A percentile compares a stretch with the other conserved stretches of the same genome.
Evolutionary conservation across 768 basidiomycete species (phyloP).

Genomic region (Trametes maxima): DNA sequence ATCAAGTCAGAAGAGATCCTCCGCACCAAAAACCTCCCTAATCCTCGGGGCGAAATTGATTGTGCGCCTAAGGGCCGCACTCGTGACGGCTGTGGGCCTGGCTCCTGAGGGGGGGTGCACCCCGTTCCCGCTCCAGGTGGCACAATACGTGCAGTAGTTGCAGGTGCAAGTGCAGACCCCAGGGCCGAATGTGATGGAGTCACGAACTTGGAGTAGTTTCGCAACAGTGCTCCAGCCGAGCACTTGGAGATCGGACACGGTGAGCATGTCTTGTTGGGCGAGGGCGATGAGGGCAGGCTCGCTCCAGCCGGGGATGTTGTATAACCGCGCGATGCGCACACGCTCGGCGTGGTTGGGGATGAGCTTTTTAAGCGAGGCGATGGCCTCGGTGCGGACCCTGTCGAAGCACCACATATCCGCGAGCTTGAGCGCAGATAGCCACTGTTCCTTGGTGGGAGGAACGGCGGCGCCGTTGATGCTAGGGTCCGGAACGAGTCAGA

Average conservation of each 20-base stretch:
- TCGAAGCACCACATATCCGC: conserved; percentile 22
- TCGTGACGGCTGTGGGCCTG: neutral
- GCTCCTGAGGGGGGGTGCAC: neutral
- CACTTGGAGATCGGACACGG: conserved; percentile 7
- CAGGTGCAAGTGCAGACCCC: conserved; percentile 7
- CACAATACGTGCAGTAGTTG: conserved; percentile 10
- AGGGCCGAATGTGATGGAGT: conserved; percentile 1
- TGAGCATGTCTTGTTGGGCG: conserved; percentile 10
- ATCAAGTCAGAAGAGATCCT: conserved; percentile 7
- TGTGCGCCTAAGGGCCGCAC: neutral
- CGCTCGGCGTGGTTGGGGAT: conserved; percentile 7
- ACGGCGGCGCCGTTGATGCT: conserved; percentile 3
- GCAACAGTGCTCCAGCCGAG: conserved; percentile 13
- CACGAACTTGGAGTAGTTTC: conserved; percentile 12
- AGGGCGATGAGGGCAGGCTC: conserved; percentile 20
- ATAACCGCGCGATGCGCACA: conserved; percentile 9
- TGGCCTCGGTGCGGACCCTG: conserved; percentile 13
- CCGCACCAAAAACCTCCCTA: conserved; percentile 8
- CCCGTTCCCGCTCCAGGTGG: neutral
- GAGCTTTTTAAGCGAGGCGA: conserved; percentile 6
- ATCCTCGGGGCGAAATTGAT: conserved; percentile 14
- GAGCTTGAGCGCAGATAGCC: conserved; percentile 22
- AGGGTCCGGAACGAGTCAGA: neutral
- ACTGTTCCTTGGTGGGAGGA: conserved; percentile 6
- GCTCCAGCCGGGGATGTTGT: conserved; percentile 14